Evolutionary conservation across 768 basidiomycete species (phyloP), one percentile per base, ranked within the genome.

Genomic region (Multifurca ochricompacta): DNA sequence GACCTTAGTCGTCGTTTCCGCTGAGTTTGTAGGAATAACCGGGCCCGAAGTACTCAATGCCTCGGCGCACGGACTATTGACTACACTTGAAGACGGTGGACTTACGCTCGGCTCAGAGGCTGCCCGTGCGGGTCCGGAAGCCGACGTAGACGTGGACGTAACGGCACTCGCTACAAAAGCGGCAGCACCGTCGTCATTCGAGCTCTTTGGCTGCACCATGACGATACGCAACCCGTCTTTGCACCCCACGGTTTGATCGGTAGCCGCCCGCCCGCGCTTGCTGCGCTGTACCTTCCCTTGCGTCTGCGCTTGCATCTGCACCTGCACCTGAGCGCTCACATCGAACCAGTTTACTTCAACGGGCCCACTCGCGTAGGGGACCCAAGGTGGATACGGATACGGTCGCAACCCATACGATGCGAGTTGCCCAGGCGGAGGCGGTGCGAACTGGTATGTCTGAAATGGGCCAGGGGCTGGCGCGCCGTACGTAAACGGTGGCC

Each of bases 381-480:
- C 53, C 39, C 48, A 54, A 3, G 52, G 54, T 2, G 61, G 56
- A 41, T 61, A 61, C 19, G 59, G 37, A 42, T 66, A 65, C 4
- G 63, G 62, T 25, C 59, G 53, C 23, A 56, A 46, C 43, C 44
- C 28, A 47, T 52, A 61, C 1, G 55, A 19, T 4, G 31, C 36
- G 31, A 41, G 25, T 36, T 56, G 50, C 31, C 51, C 34, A 8
- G 56, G 39, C 35, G 62, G 23, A 40, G 54, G 40, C 35, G 53
- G 13, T 48, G 47, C 39, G 37, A 52, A 40, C 37, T 58, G 56
- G 16, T 47, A 52, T 18, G 44, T 19, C 42, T 46, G 55, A 4
- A 47, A 52, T n/a, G 44, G 39, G 13, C 37, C 6, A 2, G 56
- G 45, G 1, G 40, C 21, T 16, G 41, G 23, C 14, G 56, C n/a